These are phyloP conservation scores for Penicillium flavigenum DNA, from an alignment of 495 filamentous ascomycete species.

Conservation along the genomic window DNA sequence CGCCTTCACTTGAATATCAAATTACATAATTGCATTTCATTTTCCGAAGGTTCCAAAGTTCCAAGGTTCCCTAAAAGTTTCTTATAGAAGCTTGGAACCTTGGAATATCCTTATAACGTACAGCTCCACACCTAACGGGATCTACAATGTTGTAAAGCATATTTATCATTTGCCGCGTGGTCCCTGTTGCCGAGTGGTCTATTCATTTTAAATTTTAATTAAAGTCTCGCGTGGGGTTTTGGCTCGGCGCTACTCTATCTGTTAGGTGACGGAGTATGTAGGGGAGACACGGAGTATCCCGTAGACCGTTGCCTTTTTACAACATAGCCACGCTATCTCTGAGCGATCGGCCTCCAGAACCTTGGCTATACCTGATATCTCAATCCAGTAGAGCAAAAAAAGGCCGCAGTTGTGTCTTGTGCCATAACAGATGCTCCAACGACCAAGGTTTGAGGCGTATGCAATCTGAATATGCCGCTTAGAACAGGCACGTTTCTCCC, in stretches of 20 bases:
- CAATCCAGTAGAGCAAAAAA: not conserved
- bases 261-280: constrained; percentile 9
- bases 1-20: not conserved
- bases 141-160: too few species aligned
- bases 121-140: not conserved
- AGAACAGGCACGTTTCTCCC: not conserved
- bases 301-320: not conserved
- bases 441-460: not conserved
- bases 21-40: not conserved
- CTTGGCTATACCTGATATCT: not conserved
- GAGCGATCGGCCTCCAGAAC: not conserved
- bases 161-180: constrained; percentile 2
- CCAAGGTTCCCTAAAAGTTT: too few species aligned
- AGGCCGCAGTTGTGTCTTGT: too few species aligned
- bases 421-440: not conserved
- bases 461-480: constrained; percentile 4
- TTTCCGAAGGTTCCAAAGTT: too few species aligned
- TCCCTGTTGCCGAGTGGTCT: not conserved
- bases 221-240: constrained; percentile 15
- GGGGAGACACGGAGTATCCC: not conserved
- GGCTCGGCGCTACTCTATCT: constrained; percentile 17
- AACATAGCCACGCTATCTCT: not conserved
- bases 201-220: not conserved
- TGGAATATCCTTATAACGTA: too few species aligned
- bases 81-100: too few species aligned